Evolutionary conservation across 306 rosid species (phyloP).

Genomic region (Notholithocarpus densiflorus): DNA sequence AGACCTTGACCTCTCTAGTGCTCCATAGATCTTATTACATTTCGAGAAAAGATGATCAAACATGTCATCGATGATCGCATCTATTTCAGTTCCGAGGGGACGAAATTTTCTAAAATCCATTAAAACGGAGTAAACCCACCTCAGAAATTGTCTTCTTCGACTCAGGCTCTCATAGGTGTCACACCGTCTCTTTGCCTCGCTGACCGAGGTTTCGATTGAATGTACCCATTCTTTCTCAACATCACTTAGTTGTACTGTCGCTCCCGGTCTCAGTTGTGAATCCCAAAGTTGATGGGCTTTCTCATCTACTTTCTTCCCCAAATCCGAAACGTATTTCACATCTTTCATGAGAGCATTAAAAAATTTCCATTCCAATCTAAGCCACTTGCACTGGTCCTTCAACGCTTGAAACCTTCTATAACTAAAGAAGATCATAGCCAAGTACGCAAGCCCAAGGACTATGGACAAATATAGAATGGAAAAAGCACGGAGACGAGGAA

Average conservation of each 20-base stretch:
- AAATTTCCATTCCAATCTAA: too few relatives aligned
- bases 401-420: too few relatives aligned
- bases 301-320: not conserved
- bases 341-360: not conserved
- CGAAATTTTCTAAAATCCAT: not conserved
- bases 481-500: too few relatives aligned
- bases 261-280: not conserved
- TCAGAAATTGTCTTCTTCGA: not conserved
- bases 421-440: too few relatives aligned
- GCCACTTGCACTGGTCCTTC: too few relatives aligned
- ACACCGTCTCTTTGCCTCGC: not conserved
- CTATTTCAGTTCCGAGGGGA: not conserved
- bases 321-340: not conserved
- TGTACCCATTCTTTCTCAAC: not conserved
- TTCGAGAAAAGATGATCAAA: not conserved
- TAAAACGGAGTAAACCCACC: not conserved
- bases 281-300: not conserved
- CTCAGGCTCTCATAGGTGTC: not conserved
- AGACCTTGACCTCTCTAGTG: constrained; percentile 3
- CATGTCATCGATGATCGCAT: not conserved
- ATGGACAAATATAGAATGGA: too few relatives aligned
- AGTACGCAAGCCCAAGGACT: not conserved
- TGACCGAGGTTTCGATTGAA: not conserved
- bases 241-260: not conserved
- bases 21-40: not conserved